These are phyloP conservation scores for Thelonectria discophora DNA, from an alignment of 2,329 filamentous ascomycete genomes.

Conservation along the genomic window DNA sequence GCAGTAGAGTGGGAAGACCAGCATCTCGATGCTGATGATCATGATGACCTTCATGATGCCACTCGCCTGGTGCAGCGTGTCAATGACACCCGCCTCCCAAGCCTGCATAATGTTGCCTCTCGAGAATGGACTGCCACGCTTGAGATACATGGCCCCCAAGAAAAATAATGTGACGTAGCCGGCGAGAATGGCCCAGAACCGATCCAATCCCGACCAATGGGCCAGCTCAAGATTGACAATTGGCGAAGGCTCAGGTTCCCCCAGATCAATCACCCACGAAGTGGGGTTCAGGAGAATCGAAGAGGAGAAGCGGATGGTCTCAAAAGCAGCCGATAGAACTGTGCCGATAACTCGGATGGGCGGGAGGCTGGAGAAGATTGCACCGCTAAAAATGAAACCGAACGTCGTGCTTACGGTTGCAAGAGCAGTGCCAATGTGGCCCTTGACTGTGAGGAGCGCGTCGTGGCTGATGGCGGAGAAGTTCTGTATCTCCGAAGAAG, in stretches of 20 bases:
- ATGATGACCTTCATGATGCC: conserved; percentile 97
- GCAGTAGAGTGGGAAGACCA: conserved; percentile 95
- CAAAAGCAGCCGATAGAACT: conserved; percentile 24
- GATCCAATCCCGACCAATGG: conserved; percentile 72
- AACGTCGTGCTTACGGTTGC: conserved; percentile 50
- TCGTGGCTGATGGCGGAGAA: conserved; percentile 82
- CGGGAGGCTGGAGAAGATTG: conserved; percentile 44
- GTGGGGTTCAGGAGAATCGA: conserved; percentile 55
- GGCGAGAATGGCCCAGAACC: conserved; percentile 76
- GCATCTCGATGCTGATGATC: conserved; percentile 99
- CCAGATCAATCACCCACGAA: conserved; percentile 68
- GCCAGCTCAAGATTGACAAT: conserved; percentile 66
- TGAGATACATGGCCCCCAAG: conserved; percentile 81
- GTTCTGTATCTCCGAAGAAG: conserved; percentile 73
- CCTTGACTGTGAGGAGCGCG: conserved; percentile 69
- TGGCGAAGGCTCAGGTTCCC: conserved; percentile 50
- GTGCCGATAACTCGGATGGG: conserved; percentile 25
- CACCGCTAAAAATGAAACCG: conserved; percentile 56
- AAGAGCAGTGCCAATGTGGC: conserved; percentile 55
- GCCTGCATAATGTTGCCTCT: conserved; percentile 63
- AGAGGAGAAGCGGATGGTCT: conserved; percentile 33
- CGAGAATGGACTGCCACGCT: conserved; percentile 74
- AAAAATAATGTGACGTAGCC: conserved; percentile 83
- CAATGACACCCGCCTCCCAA: conserved; percentile 81
- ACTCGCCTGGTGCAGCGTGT: conserved; percentile 89